Conservation (phyloP, 345 rosid genomes). For the Salix viminalis region DNA sequence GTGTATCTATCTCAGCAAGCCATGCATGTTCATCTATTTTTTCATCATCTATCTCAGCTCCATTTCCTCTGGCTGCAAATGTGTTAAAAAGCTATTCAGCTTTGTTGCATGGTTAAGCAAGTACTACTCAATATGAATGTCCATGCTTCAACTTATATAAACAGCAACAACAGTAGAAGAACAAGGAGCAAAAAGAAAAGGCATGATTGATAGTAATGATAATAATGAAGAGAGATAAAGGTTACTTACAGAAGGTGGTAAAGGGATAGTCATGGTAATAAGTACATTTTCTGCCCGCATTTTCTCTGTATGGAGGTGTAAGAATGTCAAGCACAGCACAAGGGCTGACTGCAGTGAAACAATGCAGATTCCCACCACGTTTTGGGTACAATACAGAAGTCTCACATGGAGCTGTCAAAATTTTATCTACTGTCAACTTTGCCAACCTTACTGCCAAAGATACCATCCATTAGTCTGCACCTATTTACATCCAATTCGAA, state of each 20-base stretch:
- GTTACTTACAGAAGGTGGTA: constrained; percentile 50
- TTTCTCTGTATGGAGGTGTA: constrained; percentile 82
- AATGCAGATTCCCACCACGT: constrained; percentile 83
- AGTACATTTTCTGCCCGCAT: constrained; percentile 66
- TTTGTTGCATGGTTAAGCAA: background rate
- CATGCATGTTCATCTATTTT: constrained; percentile 68
- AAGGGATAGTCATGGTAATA: constrained; percentile 81
- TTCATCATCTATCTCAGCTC: constrained; percentile 36
- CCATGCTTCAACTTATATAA: background rate
- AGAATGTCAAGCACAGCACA: constrained; percentile 91
- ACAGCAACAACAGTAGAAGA: background rate
- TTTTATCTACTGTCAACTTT: constrained; percentile 54
- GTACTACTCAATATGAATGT: background rate
- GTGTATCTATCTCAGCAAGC: constrained; percentile 76
- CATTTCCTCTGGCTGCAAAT: constrained; percentile 36
- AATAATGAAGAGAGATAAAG: background rate
- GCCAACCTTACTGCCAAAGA: constrained; percentile 68
- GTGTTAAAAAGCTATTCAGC: background rate
- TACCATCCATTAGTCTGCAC: background rate
- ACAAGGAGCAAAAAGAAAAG: background rate
- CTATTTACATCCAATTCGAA: background rate
- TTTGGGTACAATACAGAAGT: constrained; percentile 73
- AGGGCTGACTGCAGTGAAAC: constrained; percentile 87
- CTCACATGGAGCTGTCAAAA: constrained; percentile 58
- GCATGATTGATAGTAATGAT: background rate